Conservation (phyloP, 1,139 yeast species). For the Pichia sp. region DNA sequence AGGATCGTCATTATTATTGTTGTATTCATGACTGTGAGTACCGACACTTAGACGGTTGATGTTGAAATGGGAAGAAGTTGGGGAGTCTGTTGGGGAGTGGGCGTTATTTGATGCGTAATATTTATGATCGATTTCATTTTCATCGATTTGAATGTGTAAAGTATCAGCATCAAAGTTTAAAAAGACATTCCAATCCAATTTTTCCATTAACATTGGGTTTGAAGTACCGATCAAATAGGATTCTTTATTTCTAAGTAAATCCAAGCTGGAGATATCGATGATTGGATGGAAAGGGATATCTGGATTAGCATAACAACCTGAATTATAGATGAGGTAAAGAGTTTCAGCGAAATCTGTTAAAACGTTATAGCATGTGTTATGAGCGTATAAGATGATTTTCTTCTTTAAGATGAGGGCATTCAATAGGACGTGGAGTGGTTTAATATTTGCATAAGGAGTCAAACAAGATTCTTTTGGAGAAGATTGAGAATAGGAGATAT, state of each 20-base stretch:
- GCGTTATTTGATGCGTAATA: background rate
- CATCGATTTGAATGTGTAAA: slow-evolving; percentile 4
- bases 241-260: slow-evolving; percentile 42
- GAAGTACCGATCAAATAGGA: slow-evolving; percentile 55
- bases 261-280: slow-evolving; percentile 51
- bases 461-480: slow-evolving; percentile 15
- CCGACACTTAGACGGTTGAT: too few relatives aligned
- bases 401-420: slow-evolving; percentile 52
- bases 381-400: slow-evolving; percentile 46
- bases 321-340: slow-evolving; percentile 40
- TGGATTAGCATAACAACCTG: slow-evolving; percentile 31
- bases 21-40: too few relatives aligned
- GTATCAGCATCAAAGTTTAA: slow-evolving; percentile 43
- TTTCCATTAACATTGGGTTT: slow-evolving; percentile 48
- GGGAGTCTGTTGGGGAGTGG: background rate
- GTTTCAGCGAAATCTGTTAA: slow-evolving; percentile 47
- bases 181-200: slow-evolving; percentile 48
- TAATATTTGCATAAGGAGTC: slow-evolving; percentile 24
- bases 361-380: slow-evolving; percentile 48
- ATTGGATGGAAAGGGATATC: slow-evolving; percentile 48
- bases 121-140: slow-evolving; percentile 7
- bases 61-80: background rate
- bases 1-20: background rate
- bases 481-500: background rate
- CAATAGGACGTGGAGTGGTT: slow-evolving; percentile 36